Percentiles rank a stretch among this genome's conserved stretches.
Evolutionary conservation across 1,284 basidiomycete genomes (phyloP).

Genomic region (Ganoderma lucidum): DNA sequence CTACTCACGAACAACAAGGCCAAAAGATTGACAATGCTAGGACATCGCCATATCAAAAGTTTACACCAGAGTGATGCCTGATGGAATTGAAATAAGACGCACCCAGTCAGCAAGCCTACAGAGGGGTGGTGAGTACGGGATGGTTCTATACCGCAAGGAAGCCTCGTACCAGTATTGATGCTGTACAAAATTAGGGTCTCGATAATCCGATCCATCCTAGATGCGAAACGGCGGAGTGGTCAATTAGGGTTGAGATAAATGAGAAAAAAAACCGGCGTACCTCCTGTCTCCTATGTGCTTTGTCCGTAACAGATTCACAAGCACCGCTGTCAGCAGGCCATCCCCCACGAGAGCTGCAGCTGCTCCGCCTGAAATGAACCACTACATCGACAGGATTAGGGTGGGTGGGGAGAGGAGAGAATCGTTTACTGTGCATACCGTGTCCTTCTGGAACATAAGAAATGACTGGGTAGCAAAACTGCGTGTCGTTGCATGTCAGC

Average conservation of each 20-base stretch:
- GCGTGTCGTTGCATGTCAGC: neutral
- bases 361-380: constrained; percentile 15
- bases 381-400: neutral
- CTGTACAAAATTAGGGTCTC: constrained; percentile 18
- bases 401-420: neutral
- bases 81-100: neutral
- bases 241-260: neutral
- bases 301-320: constrained; percentile 4
- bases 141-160: accelerated
- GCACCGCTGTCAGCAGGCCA: constrained; percentile 6
- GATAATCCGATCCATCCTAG: constrained; percentile 18
- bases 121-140: neutral
- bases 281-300: constrained; percentile 12
- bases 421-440: neutral
- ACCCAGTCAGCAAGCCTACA: constrained; percentile 22
- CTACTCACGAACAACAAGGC: constrained; percentile 14
- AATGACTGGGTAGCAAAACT: neutral
- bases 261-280: neutral
- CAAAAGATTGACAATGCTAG: constrained; percentile 12
- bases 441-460: neutral
- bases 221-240: too few species aligned
- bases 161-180: constrained; percentile 19
- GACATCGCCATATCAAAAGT: neutral
- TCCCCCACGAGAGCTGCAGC: constrained; percentile 13
- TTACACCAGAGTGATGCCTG: neutral